Evolutionary conservation across 2,329 filamentous ascomycete species (phyloP), one percentile per base, ranked within the genome.

Genomic region (Stagonosporopsis chrysanthemi): DNA sequence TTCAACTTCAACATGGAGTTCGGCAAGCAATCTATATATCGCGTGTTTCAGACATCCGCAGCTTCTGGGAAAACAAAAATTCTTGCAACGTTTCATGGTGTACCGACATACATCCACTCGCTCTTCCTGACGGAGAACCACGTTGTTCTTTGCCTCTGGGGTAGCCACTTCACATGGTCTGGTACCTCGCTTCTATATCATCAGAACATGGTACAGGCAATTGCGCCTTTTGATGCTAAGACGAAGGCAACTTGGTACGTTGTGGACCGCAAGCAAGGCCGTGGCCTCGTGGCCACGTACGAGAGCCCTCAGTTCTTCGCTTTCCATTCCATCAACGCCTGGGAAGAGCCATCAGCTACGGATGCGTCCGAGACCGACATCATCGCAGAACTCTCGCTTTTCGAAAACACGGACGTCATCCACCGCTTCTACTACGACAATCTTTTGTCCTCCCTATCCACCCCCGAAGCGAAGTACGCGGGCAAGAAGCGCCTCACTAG

Each of bases 1-100:
- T 94, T 86, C 81, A 96, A 95, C 76, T 94, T 86, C 77, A 96
- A 96, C 68, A 83, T 93, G n/a, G 82, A 86, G 0, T 72, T 90
- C 17, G 87, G 86, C 0, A 75, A 72, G 0, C 71, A 69, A 0
- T 74, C 84, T 0, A 85, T 81, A 0, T 95, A 94, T 70, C 86
- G 89, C 15, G 70, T 95, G 15, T 95, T 93, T 73, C 78, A 83
- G 1, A 84, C 86, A 2, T 88, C 83, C 17, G 84, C 86, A 0
- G 72, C 81, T 0, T 88, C 86, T 0, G 89, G 88, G 0, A 78
- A 85, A 52, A 91, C 90, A 0, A 83, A 86, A 0, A 87, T 95
- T 17, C 82, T 96, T 0, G 90, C 90, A 3, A 87, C 84, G 0
- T 84, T 95, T 57, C 74, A 77, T 0, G 80, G 78, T 3, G 74